A percentile compares a stretch with the other conserved stretches of the same genome.
These are phyloP conservation scores for Colletotrichum higginsianum DNA, from an alignment of 2,329 filamentous ascomycete genomes.

Conservation along the genomic window DNA sequence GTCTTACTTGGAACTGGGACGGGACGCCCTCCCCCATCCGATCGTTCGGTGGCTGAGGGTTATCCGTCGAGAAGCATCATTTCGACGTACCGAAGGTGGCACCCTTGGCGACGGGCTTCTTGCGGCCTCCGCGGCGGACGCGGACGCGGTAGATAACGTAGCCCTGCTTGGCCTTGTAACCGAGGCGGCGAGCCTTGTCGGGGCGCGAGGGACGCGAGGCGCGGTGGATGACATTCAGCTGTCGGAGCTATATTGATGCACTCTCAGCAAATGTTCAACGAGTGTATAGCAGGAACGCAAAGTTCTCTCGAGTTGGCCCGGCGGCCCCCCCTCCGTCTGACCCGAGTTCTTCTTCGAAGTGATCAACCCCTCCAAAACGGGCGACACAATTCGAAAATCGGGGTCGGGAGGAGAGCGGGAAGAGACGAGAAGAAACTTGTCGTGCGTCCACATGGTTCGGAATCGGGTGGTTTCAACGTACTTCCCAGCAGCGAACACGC, in stretches of 20 bases:
- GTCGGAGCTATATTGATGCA: constrained; percentile 99
- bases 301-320: constrained; percentile 46
- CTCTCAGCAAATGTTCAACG: constrained; percentile 99
- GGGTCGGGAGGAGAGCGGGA: constrained; percentile 38
- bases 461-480: constrained; percentile 71
- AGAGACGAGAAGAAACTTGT: constrained; percentile 43
- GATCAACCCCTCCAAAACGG: constrained; percentile 9
- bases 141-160: constrained; percentile 99
- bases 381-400: constrained; percentile 7
- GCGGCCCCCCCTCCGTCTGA: constrained; percentile 5
- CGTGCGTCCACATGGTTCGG: constrained; percentile 52
- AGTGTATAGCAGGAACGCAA: constrained; percentile 88
- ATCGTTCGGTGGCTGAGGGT: background rate
- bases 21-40: background rate
- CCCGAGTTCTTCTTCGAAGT: background rate
- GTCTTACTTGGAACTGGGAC: background rate
- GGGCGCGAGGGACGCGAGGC: constrained; percentile 97
- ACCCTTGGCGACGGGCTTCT: constrained; percentile 96
- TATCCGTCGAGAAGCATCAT: background rate
- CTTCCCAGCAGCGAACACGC: constrained; percentile 99
- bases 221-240: constrained; percentile 99
- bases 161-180: constrained; percentile 99
- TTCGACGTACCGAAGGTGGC: constrained; percentile 92
- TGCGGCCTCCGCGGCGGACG: constrained; percentile 98
- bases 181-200: constrained; percentile 99